Base-by-base conservation (phyloP, 108 stramenopile species). In the Epipyxis sp. region DNA sequence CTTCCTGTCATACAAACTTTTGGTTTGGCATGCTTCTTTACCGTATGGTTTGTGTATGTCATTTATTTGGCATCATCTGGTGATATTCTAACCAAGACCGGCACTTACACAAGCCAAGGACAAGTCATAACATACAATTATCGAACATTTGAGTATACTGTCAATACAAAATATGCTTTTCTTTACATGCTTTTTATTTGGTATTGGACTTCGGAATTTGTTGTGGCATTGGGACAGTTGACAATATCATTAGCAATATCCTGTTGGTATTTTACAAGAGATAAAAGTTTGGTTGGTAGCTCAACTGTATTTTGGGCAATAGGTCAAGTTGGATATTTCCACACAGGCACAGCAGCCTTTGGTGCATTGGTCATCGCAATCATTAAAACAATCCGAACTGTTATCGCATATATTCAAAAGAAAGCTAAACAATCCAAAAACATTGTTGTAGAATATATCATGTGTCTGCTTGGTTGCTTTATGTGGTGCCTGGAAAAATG, bases 201-300 rank as follows among this genome's bases (percentile, higher is more conserved):
- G 59, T 95, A 95, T 80, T 97, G 96, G 96, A 90, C 93, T 6
- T 86, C 89, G 3, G 88, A 92, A 83, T 97, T 95, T 80, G 90
- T 97, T 61, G 77, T 93, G 32, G 94, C 96, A 16, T 13, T 95
- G 68, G 96, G 96, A 10, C 91, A 97, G 77, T 88, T 97, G 43
- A 80, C 91, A 25, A 78, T 95, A 41, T 91, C 94, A 30, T 86
- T 95, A 90, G 78, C 91, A 10, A 88, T 93, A 16, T 79, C 90
- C 30, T 80, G 79, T 67, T 86, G 84, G 84, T 97, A 95, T 88
- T 97, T 97, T 81, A 81, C 87, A 32, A 69, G 90, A 2, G 86
- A 95, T 54, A 93, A 94, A 78, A n/a, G 16, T 29, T 0, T 58
- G n/a, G 81, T 94, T 46, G 91, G 90, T 34, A 93, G 74, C 59